phyloP scores from a whole-genome alignment of 2,329 filamentous ascomycete species.

The Rasamsonia emersonii region DNA sequence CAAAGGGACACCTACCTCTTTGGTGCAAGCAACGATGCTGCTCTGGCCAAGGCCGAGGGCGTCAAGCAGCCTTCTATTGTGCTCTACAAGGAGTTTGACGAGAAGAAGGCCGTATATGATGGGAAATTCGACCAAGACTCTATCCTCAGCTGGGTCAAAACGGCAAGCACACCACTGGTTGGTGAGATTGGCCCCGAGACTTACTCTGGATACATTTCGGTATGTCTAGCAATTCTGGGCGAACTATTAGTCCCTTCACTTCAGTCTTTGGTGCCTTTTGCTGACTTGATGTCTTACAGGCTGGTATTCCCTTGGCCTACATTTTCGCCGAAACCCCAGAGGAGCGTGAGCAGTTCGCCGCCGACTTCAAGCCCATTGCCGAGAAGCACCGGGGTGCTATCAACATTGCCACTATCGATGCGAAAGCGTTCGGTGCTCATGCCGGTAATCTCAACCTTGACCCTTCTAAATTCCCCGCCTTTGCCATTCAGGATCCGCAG shows the following conservation, averaged over 20 bases:
- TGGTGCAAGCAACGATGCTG: slow-evolving; percentile 74
- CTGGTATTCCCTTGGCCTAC: slow-evolving; percentile 88
- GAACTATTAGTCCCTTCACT: slow-evolving; percentile 1
- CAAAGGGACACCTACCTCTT: slow-evolving; percentile 90
- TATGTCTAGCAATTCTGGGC: slow-evolving; percentile 28
- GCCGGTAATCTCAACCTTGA: slow-evolving; percentile 96
- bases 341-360: slow-evolving; percentile 72
- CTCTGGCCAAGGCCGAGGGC: slow-evolving; percentile 79
- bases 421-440: slow-evolving; percentile 87
- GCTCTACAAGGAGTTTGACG: slow-evolving; percentile 96
- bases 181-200: slow-evolving; percentile 97
- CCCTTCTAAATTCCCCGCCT: slow-evolving; percentile 88
- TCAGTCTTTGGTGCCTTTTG: background rate
- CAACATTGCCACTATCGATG: slow-evolving; percentile 98
- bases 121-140: slow-evolving; percentile 74
- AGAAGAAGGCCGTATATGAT: slow-evolving; percentile 79
- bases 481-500: slow-evolving; percentile 89
- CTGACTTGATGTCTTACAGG: slow-evolving; percentile 29
- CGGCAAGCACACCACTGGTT: slow-evolving; percentile 76
- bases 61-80: slow-evolving; percentile 80
- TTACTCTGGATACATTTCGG: slow-evolving; percentile 87
- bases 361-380: slow-evolving; percentile 74
- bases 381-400: slow-evolving; percentile 87
- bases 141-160: slow-evolving; percentile 77
- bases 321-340: slow-evolving; percentile 91